Percentiles rank a stretch among this genome's conserved stretches.
Evolutionary conservation across 345 rosid species (phyloP).

Genomic region (Balakata baccata): DNA sequence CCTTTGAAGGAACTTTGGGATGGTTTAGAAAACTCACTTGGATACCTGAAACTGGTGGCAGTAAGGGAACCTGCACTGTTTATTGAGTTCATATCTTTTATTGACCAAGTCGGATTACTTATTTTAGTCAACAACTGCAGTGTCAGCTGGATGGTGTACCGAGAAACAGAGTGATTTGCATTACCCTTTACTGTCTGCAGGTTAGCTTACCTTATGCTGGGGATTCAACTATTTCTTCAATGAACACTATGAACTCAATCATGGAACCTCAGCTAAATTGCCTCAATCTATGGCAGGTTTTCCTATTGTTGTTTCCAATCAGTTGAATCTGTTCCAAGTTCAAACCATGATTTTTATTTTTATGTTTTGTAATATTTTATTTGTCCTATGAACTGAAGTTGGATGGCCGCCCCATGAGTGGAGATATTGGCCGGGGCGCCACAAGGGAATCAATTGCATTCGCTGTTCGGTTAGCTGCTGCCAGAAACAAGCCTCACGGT

Average conservation of each 20-base stretch:
- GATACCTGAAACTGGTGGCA: conserved; percentile 48
- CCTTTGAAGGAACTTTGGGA: conserved; percentile 47
- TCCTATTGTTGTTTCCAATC: not conserved
- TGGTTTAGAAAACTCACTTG: conserved; percentile 41
- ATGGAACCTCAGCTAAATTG: conserved; percentile 44
- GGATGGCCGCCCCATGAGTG: conserved; percentile 74
- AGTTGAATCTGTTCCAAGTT: not conserved
- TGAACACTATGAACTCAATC: conserved; percentile 47
- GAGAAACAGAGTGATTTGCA: not conserved
- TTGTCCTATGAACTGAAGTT: conserved; percentile 31
- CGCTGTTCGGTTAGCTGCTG: conserved; percentile 43
- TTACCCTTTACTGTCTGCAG: conserved; percentile 22
- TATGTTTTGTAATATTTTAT: not conserved
- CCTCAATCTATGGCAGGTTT: conserved; percentile 63
- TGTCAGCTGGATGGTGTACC: not conserved
- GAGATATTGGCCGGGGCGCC: conserved; percentile 64
- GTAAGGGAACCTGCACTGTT: conserved; percentile 19
- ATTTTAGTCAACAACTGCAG: too few species aligned
- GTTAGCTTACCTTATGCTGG: conserved; percentile 54
- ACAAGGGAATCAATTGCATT: conserved; percentile 52
- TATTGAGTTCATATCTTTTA: not conserved
- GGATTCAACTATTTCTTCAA: conserved; percentile 41
- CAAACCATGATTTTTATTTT: not conserved
- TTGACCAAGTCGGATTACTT: not conserved
- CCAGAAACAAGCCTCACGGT: conserved; percentile 49